These are phyloP conservation scores for Schoenoplectus triqueter DNA, from an alignment of 202 grass and related monocot species.

Conservation along the genomic window DNA sequence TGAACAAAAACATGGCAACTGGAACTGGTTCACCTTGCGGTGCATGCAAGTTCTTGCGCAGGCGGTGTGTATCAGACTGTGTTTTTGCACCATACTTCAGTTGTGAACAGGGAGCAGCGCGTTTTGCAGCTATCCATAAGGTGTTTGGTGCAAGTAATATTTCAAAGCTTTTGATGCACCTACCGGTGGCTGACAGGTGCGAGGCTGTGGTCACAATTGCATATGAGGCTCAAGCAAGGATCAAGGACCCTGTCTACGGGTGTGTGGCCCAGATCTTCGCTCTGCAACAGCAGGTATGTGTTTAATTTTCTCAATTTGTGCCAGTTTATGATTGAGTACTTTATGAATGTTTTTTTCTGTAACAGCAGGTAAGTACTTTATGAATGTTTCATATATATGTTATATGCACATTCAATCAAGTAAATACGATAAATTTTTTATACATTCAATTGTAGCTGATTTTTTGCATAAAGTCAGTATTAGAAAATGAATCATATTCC, in stretches of 20 bases:
- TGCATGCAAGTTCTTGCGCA: conserved; percentile 84
- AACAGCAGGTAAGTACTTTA: neutral
- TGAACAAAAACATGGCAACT: conserved; percentile 38
- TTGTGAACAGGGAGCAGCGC: conserved; percentile 64
- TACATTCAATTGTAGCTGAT: neutral
- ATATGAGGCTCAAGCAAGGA: conserved; percentile 76
- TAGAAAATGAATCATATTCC: neutral
- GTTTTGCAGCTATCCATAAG: conserved; percentile 85
- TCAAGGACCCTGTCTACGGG: conserved; percentile 79
- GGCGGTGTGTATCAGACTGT: conserved; percentile 71
- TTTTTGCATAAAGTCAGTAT: neutral
- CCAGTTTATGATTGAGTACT: neutral
- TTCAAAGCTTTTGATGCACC: conserved; percentile 83
- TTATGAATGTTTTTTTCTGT: neutral
- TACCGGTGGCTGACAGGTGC: conserved; percentile 70
- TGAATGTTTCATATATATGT: neutral
- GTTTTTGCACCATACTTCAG: conserved; percentile 92
- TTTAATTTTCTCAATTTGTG: neutral
- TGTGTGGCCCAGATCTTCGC: conserved; percentile 87
- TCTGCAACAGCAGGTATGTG: conserved; percentile 66
- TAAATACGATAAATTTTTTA: neutral
- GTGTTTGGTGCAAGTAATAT: conserved; percentile 91
- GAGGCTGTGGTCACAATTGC: conserved; percentile 86
- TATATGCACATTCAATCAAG: neutral
- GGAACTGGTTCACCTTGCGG: conserved; percentile 73